Base-by-base conservation (phyloP, 768 basidiomycete species). In the Psilocybe azurescens region DNA sequence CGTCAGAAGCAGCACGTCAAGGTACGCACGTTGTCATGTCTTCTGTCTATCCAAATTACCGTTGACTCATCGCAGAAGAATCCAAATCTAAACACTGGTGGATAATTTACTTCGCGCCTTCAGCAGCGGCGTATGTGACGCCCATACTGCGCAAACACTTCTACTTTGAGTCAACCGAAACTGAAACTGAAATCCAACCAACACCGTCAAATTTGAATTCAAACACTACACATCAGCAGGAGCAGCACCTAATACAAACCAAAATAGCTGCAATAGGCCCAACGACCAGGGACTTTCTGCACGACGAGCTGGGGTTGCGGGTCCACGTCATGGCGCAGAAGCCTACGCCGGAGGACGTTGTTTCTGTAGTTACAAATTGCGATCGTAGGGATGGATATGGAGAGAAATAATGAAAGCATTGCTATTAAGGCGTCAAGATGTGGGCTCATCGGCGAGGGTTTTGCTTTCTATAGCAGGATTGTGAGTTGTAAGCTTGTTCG, bases 31-130 rank as follows among this genome's bases (percentile, higher is more conserved):
- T 33, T 32, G 36, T 53, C 3, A 7, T 11, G 11, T 13, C 18
- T 36, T 50, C 41, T 8, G 20, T 2, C 46, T 14, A 20, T 39
- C 46, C 11, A 33, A 16, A 10, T 32, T 52, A 53, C 13, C 2
- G 18, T 39, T 7, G 29, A 13, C 24, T 24, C 28, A 39, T 47
- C 29, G 39, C 47, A 30, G 60, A 76, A 74, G 59, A 50, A 24
- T 24, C 24, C 24, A 24, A 24, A 24, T 24, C 24, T 52, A 38
- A 18, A 38, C 59, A 7, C 59, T 88, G 86, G 83, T 93, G 91
- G 92, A 83, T 91, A 1, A 84, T 88, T 18, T 85, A 85, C 69
- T 93, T 93, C 67, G 89, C 91, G 0, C 91, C 91, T 3, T 93
- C 91, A 1, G 82, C 84, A 2, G 88, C 89, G 0, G 80, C 79